Conservation (phyloP, 2,329 filamentous ascomycete species). For the Leptodontidium sp. region DNA sequence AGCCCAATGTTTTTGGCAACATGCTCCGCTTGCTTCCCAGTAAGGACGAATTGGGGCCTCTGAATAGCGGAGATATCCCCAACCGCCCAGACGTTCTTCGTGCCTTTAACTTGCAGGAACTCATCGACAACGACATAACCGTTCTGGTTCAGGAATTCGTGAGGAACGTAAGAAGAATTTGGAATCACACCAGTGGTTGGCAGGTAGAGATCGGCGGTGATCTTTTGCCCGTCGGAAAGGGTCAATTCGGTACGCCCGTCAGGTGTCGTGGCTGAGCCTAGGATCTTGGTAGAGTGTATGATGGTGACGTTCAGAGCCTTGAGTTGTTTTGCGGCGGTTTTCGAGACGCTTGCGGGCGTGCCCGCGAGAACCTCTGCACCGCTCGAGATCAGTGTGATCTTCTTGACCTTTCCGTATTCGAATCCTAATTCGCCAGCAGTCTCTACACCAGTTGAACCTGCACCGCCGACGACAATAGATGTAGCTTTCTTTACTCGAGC, state of each 20-base stretch:
- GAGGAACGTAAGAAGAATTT: conserved; percentile 63
- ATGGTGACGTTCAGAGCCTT: conserved; percentile 60
- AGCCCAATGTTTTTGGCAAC: conserved; percentile 41
- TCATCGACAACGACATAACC: conserved; percentile 61
- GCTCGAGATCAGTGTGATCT: conserved; percentile 40
- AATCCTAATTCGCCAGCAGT: conserved; percentile 41
- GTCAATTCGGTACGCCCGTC: conserved; percentile 59
- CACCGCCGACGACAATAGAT: conserved; percentile 47
- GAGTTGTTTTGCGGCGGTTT: conserved; percentile 53
- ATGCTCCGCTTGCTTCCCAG: conserved; percentile 38
- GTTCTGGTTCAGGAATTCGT: conserved; percentile 53
- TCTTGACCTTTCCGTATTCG: conserved; percentile 41
- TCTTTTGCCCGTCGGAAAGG: conserved; percentile 56
- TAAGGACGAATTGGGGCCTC: conserved; percentile 35
- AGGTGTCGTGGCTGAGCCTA: conserved; percentile 46
- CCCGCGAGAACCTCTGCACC: conserved; percentile 46
- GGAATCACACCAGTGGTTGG: conserved; percentile 63
- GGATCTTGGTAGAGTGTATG: conserved; percentile 53
- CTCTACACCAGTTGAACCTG: conserved; percentile 48
- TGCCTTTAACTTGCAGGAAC: conserved; percentile 55
- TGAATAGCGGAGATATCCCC: conserved; percentile 43
- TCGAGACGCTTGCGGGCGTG: conserved; percentile 37
- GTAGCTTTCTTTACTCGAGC: conserved; percentile 39
- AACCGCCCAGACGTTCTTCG: conserved; percentile 45
- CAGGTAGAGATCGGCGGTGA: conserved; percentile 63